These are phyloP conservation scores for Colletotrichum tanaceti DNA, from an alignment of 2,329 filamentous ascomycete genomes.

Conservation along the genomic window DNA sequence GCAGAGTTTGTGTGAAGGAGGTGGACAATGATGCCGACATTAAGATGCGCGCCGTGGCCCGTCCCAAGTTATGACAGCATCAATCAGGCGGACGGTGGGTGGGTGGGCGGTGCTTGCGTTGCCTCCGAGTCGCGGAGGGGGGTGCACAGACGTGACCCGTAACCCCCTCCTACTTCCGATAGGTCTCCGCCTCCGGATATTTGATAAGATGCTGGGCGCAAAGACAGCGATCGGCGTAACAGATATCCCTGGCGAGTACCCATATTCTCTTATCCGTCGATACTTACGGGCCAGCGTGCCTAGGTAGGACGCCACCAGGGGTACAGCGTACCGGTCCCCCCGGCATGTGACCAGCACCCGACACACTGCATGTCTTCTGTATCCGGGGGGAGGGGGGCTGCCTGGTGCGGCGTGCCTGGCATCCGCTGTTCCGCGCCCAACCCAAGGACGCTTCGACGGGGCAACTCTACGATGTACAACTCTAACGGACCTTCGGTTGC, in stretches of 20 bases:
- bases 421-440: slow-evolving; percentile 33
- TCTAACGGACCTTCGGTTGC: slow-evolving; percentile 32
- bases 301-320: slow-evolving; percentile 33
- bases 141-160: slow-evolving; percentile 21
- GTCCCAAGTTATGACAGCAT: slow-evolving; percentile 39
- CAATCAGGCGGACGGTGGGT: slow-evolving; percentile 38
- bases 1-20: slow-evolving; percentile 9
- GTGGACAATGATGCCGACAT: slow-evolving; percentile 35
- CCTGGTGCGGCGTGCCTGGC: slow-evolving; percentile 30
- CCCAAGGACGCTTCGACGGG: slow-evolving; percentile 1
- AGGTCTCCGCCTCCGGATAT: slow-evolving; percentile 18
- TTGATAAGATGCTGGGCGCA: neutral
- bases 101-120: slow-evolving; percentile 35
- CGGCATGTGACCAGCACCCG: slow-evolving; percentile 35
- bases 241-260: slow-evolving; percentile 6
- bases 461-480: slow-evolving; percentile 33
- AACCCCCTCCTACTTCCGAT: slow-evolving; percentile 12
- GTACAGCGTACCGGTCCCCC: slow-evolving; percentile 22
- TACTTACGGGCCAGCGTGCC: no score
- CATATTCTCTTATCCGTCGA: slow-evolving; percentile 6
- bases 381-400: neutral
- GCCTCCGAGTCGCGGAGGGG: slow-evolving; percentile 35
- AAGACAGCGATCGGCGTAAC: neutral
- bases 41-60: slow-evolving; percentile 25
- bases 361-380: slow-evolving; percentile 32